Evolutionary conservation across 2,329 filamentous ascomycete genomes (phyloP).

Genomic region (Trematosphaeria pertusa): DNA sequence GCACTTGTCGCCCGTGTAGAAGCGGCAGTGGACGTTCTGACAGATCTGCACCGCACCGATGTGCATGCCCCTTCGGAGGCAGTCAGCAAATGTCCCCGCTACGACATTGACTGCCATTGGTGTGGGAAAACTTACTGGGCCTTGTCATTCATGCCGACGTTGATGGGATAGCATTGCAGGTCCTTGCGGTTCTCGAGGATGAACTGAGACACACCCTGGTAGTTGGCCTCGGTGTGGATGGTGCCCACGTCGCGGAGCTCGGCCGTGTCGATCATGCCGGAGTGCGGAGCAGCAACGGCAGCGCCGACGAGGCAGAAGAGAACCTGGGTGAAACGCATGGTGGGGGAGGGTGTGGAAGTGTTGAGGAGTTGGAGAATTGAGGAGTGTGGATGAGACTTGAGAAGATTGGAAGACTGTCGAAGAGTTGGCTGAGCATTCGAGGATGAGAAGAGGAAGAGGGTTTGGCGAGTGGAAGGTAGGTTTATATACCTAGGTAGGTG

Average conservation of each 20-base stretch:
- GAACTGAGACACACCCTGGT: constrained; percentile 12
- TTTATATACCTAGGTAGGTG: too few relatives aligned
- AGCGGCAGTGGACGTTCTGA: constrained; percentile 13
- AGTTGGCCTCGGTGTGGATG: constrained; percentile 17
- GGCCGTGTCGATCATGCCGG: constrained; percentile 27
- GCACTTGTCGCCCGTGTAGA: constrained; percentile 14
- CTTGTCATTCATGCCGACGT: background rate
- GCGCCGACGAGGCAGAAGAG: background rate
- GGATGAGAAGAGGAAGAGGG: background rate
- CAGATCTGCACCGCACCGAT: constrained; percentile 20
- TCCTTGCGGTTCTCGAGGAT: constrained; percentile 18
- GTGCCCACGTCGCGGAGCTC: constrained; percentile 24
- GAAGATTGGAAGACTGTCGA: background rate
- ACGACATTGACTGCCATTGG: too few relatives aligned
- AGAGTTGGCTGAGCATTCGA: background rate
- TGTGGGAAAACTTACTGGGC: background rate
- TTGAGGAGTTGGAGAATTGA: background rate
- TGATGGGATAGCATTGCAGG: constrained; percentile 17
- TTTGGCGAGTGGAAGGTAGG: too few relatives aligned
- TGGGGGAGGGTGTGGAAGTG: background rate
- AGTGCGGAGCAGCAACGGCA: constrained; percentile 16
- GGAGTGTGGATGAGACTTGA: background rate
- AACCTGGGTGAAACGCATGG: background rate
- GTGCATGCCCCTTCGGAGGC: background rate
- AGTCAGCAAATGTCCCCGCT: background rate